A percentile compares a stretch with the other conserved stretches of the same genome.
phyloP scores from a whole-genome alignment of 129 eudicot genomes.

The Mikania micrantha region DNA sequence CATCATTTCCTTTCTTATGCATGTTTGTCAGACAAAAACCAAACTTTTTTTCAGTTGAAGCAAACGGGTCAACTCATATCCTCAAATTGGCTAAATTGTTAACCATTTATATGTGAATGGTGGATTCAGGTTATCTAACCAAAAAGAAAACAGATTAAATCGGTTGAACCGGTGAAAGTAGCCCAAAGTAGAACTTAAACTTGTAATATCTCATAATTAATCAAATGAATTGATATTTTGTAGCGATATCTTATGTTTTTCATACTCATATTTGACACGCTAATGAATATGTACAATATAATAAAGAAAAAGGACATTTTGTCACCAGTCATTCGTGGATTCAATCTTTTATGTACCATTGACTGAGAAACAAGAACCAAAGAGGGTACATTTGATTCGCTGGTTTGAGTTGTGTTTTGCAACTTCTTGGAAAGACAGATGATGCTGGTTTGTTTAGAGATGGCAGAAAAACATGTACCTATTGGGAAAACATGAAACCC shows the following conservation, averaged over 20 bases:
- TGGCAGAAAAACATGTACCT: no score
- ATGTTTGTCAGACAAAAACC: constrained; percentile 9
- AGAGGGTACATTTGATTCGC: no score
- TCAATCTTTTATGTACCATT: neutral
- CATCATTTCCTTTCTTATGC: neutral
- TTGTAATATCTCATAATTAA: neutral
- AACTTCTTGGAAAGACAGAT: neutral
- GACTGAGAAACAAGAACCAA: neutral
- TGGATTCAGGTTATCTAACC: neutral
- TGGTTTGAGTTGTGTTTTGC: neutral
- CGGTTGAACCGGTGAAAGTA: neutral
- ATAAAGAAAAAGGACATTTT: neutral
- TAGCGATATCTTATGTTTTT: no score
- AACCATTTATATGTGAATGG: neutral
- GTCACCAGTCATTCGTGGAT: neutral
- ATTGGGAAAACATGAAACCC: no score
- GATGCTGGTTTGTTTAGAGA: neutral
- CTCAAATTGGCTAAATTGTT: neutral
- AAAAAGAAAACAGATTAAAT: neutral
- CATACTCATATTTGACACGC: neutral
- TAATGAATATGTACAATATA: neutral
- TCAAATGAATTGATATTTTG: neutral
- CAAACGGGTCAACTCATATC: neutral
- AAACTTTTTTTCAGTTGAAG: neutral
- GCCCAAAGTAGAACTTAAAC: neutral